Conservation (phyloP, 257 asterid species). For the Gentiana macrophylla region DNA sequence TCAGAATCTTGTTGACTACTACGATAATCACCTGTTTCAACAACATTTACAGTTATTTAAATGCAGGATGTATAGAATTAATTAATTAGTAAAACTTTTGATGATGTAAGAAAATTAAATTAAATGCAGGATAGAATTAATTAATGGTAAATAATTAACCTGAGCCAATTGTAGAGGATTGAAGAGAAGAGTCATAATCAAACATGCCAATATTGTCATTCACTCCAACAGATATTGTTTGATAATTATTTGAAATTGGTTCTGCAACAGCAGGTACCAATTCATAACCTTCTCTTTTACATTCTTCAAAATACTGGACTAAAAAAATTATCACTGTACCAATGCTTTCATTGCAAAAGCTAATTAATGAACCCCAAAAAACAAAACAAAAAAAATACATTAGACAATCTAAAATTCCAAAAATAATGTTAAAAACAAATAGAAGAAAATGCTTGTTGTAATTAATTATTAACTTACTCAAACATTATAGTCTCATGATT, state of each 20-base stretch:
- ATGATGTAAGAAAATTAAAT: no score
- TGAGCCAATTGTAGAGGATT: conserved; percentile 17
- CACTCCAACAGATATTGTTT: conserved; percentile 44
- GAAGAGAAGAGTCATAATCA: conserved; percentile 14
- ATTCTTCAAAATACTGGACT: conserved; percentile 39
- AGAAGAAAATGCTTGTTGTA: not conserved
- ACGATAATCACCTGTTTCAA: conserved; percentile 9
- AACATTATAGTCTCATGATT: conserved; percentile 32
- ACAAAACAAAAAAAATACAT: not conserved
- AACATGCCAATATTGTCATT: conserved; percentile 3
- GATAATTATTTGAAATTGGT: conserved; percentile 40
- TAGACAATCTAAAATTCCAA: not conserved
- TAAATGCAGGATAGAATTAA: no score
- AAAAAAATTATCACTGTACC: conserved; percentile 45
- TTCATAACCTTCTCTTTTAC: conserved; percentile 37
- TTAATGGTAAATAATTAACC: conserved; percentile 15
- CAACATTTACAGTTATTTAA: not conserved
- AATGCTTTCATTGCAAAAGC: conserved; percentile 43
- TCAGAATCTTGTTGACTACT: not conserved
- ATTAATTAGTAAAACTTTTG: no score
- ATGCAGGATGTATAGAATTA: no score
- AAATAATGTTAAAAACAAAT: not conserved
- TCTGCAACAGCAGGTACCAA: conserved; percentile 28
- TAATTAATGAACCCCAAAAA: conserved; percentile 6
- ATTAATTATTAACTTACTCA: conserved; percentile 32